These are phyloP conservation scores for Yarrowia osloensis DNA, from an alignment of 805 yeast genomes.

Conservation along the genomic window DNA sequence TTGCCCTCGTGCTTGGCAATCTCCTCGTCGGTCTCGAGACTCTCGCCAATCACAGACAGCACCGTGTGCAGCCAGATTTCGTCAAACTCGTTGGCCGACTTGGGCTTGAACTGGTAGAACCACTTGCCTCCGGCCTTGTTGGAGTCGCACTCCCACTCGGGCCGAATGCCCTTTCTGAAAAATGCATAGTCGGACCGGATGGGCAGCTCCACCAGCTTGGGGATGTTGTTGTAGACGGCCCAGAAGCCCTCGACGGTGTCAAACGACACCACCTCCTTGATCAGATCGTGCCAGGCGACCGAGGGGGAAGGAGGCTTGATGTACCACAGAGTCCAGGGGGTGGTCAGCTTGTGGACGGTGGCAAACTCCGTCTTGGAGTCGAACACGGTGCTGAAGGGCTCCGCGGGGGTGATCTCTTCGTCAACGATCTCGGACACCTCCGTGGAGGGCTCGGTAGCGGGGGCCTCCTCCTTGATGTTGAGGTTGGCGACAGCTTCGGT, in stretches of 20 bases:
- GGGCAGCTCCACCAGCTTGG: slow-evolving; percentile 88
- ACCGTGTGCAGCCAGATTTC: slow-evolving; percentile 78
- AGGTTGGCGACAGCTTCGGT: slow-evolving; percentile 33
- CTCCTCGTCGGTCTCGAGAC: slow-evolving; percentile 70
- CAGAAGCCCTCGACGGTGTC: slow-evolving; percentile 97
- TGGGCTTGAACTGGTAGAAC: slow-evolving; percentile 67
- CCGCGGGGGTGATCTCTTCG: slow-evolving; percentile 6
- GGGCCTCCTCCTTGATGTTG: slow-evolving; percentile 42
- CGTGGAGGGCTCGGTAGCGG: neutral
- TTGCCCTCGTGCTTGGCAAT: slow-evolving; percentile 27
- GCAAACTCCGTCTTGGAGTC: slow-evolving; percentile 52
- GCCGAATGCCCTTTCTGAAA: slow-evolving; percentile 90
- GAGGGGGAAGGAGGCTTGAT: slow-evolving; percentile 84
- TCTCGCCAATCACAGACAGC: slow-evolving; percentile 91
- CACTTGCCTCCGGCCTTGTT: slow-evolving; percentile 94
- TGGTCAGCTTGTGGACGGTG: slow-evolving; percentile 85
- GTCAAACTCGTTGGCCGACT: slow-evolving; percentile 51
- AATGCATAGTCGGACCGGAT: slow-evolving; percentile 90
- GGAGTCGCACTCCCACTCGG: slow-evolving; percentile 96
- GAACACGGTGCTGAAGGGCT: slow-evolving; percentile 29
- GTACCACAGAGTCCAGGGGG: slow-evolving; percentile 96
- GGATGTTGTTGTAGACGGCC: slow-evolving; percentile 95
- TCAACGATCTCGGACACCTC: neutral
- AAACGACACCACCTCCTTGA: slow-evolving; percentile 90
- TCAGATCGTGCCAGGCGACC: slow-evolving; percentile 76